phyloP scores from a whole-genome alignment of 2,329 filamentous ascomycete genomes.

The Sporothrix euskadiensis region DNA sequence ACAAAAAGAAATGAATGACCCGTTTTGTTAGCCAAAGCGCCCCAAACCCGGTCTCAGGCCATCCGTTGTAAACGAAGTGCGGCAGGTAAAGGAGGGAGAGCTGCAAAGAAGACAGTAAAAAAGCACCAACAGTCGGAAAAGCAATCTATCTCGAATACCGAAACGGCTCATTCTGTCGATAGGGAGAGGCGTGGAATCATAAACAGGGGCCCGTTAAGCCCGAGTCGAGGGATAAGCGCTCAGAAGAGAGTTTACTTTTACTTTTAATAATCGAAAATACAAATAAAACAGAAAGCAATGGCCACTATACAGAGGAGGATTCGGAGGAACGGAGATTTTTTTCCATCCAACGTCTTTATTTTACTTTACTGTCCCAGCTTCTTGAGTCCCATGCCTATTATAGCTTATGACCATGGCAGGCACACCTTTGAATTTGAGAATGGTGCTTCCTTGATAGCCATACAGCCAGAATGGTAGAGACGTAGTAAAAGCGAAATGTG shows the following conservation, averaged over 20 bases:
- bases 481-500: not conserved
- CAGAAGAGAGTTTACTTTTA: not conserved
- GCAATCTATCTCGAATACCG: constrained; percentile 24
- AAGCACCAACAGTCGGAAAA: not conserved
- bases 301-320: not conserved
- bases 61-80: constrained; percentile 28
- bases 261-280: not conserved
- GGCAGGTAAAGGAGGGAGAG: not conserved
- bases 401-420: not conserved
- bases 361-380: not conserved
- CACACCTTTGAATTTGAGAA: not conserved
- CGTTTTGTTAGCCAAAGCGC: constrained; percentile 27
- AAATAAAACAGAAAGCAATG: not conserved
- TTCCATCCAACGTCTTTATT: not conserved
- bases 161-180: not conserved
- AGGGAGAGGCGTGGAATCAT: constrained; percentile 5
- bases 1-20: constrained; percentile 5
- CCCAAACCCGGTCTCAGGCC: constrained; percentile 27
- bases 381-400: not conserved
- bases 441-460: not conserved
- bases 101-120: not conserved
- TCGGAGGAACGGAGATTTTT: not conserved
- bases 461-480: constrained; percentile 4
- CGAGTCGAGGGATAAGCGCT: not conserved
- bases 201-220: not conserved